Conservation (phyloP, 768 basidiomycete species). For the Paxillus ammoniavirescens region DNA sequence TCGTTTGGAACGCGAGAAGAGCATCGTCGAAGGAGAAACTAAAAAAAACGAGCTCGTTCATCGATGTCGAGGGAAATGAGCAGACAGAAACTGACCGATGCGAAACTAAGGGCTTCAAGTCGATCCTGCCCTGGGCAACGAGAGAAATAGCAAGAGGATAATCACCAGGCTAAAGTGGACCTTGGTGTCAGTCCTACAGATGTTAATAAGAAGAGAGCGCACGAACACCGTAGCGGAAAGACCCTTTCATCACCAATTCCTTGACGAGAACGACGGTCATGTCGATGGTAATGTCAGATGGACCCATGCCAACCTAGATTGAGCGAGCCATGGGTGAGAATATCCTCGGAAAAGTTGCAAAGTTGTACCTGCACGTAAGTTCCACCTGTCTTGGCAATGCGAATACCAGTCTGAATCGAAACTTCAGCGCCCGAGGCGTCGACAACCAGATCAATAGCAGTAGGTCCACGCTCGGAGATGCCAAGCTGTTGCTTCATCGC, state of each 20-base stretch:
- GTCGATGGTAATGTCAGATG: constrained; percentile 71
- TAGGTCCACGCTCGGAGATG: constrained; percentile 67
- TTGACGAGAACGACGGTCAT: constrained; percentile 68
- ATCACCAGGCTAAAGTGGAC: constrained; percentile 61
- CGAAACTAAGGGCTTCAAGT: constrained; percentile 86
- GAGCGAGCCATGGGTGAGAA: not conserved
- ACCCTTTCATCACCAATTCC: constrained; percentile 81
- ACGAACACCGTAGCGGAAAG: constrained; percentile 87
- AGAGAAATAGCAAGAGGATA: constrained; percentile 85
- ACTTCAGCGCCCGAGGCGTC: constrained; percentile 94
- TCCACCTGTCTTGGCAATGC: constrained; percentile 74
- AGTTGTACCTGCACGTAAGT: constrained; percentile 60
- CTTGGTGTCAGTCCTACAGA: not conserved
- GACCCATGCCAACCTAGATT: constrained; percentile 81
- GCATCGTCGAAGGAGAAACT: constrained; percentile 80
- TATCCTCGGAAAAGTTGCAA: not conserved
- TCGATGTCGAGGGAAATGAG: not conserved
- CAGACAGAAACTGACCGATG: constrained; percentile 58
- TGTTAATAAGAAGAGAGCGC: not conserved
- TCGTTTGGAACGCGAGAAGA: constrained; percentile 77
- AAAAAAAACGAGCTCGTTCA: constrained; percentile 1
- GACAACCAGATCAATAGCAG: constrained; percentile 79
- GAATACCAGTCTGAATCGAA: constrained; percentile 84
- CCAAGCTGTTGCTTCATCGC: constrained; percentile 63
- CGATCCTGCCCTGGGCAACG: constrained; percentile 75